Evolutionary conservation across 2,329 filamentous ascomycete species (phyloP), one percentile per base, ranked within the genome.

Genomic region (Ascomycota sp.): DNA sequence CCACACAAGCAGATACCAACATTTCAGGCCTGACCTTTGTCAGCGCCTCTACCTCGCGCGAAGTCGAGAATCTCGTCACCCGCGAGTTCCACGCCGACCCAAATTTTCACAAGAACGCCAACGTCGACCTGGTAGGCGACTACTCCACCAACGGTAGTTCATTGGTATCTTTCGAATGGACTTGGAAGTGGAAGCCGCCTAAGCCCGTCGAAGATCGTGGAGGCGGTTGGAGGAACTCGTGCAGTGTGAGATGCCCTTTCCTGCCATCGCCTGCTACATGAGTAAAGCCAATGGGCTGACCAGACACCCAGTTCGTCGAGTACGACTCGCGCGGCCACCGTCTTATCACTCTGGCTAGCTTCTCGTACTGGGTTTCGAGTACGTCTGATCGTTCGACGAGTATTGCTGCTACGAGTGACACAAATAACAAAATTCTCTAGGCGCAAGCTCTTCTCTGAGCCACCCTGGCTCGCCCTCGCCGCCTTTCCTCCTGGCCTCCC

Each of bases 71-170:
- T 40, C 59, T 98, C 28, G 75, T 95, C 28, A 95, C 86, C 11
- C 67, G 85, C 42, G 89, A 98, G 51, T 95, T 98, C 44, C 83
- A 95, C 42, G 83, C 86, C 39, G 83, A 98, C 46, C 89, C 89
- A 1, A 98, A 98, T 46, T 61, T 98, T 32, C 89, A 98, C 59
- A 95, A 92, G 50, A 95, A 94, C 47, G 68, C 83, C 32, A 95
- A 95, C 47, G 89, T 98, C 24, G 78, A 91, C 44, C 64, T 95
- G 27, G 75, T 98, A n/a, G 89, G 89, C 3, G 83, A 93, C 49
- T 94, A 78, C 47, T 66, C 69, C 3, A 98, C 89, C 0, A 72
- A 66, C 21, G 85, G 86, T n/a, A 80, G 63, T 43, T 61, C 76
- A 6, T 86, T 81, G 2, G 75, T 92, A 20, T 74, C 82, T 22